Conservation (phyloP, 305 asterid genomes). For the Plantago coronopus region DNA sequence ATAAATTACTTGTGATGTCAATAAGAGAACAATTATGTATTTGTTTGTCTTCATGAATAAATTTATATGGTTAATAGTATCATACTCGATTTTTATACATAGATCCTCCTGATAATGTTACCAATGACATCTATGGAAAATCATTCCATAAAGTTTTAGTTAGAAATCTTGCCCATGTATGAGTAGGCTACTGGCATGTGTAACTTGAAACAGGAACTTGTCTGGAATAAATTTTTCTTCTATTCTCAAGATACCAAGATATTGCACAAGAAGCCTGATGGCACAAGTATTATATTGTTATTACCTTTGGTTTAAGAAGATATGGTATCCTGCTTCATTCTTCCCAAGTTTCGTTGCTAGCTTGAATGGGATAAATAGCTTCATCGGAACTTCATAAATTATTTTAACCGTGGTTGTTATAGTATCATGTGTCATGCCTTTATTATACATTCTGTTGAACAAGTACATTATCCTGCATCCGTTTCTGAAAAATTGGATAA, state of each 20-base stretch:
- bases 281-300: constrained; percentile 8
- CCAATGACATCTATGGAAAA: constrained; percentile 2
- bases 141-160: background rate
- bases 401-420: too few relatives aligned
- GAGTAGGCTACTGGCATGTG: constrained; percentile 7
- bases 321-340: constrained; percentile 9
- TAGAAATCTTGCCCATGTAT: background rate
- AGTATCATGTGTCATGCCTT: too few relatives aligned
- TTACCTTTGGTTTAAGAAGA: background rate
- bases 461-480: too few relatives aligned
- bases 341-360: constrained; percentile 4
- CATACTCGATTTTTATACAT: constrained; percentile 12
- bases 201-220: constrained; percentile 4
- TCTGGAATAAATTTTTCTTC: background rate
- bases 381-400: too few relatives aligned
- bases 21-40: too few relatives aligned
- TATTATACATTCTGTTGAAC: too few relatives aligned
- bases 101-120: constrained; percentile 8
- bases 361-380: constrained; percentile 11
- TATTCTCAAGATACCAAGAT: constrained; percentile 4
- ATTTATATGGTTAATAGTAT: background rate
- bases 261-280: constrained; percentile 13
- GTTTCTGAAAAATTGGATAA: too few relatives aligned
- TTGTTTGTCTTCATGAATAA: constrained; percentile 16
- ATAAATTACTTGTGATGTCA: too few relatives aligned